Percentiles rank a stretch among this genome's conserved stretches.
phyloP scores from a whole-genome alignment of 169 alveolate genomes.

The Condylostoma magnum region DNA sequence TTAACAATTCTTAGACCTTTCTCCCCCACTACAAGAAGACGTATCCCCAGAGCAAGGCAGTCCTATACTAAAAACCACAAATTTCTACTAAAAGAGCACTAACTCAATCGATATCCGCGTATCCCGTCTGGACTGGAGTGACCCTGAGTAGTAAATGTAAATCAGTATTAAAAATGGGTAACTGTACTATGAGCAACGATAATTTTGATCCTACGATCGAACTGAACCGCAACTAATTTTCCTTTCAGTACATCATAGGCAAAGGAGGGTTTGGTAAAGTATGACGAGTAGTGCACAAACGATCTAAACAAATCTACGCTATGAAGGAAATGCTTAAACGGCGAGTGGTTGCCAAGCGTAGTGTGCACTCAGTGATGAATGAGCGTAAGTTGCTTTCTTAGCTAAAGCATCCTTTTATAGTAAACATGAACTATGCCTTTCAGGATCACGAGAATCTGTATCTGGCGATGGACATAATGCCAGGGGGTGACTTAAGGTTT shows the following conservation, averaged over 20 bases:
- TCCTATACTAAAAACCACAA: too few species aligned
- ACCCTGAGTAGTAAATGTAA: neutral
- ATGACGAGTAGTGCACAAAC: slow-evolving; percentile 63
- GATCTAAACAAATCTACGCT: slow-evolving; percentile 52
- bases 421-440: slow-evolving; percentile 63
- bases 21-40: too few species aligned
- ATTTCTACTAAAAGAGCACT: too few species aligned
- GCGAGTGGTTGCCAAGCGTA: slow-evolving; percentile 58
- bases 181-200: slow-evolving; percentile 3
- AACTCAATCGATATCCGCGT: too few species aligned
- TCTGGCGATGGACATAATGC: slow-evolving; percentile 53
- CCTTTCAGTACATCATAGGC: slow-evolving; percentile 68
- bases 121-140: too few species aligned
- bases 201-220: slow-evolving; percentile 22
- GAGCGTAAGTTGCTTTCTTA: slow-evolving; percentile 60
- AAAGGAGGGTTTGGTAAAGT: slow-evolving; percentile 84
- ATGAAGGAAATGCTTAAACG: slow-evolving; percentile 77
- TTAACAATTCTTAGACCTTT: too few species aligned
- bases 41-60: too few species aligned
- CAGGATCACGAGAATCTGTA: slow-evolving; percentile 56
- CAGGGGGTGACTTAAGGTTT: slow-evolving; percentile 63
- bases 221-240: slow-evolving; percentile 35
- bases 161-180: slow-evolving; percentile 9
- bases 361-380: slow-evolving; percentile 67
- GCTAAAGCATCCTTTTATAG: slow-evolving; percentile 60